A percentile compares a stretch with the other conserved stretches of the same genome.
Evolutionary conservation across 2,329 filamentous ascomycete species (phyloP).

Genomic region (Fusarium ramigenum): DNA sequence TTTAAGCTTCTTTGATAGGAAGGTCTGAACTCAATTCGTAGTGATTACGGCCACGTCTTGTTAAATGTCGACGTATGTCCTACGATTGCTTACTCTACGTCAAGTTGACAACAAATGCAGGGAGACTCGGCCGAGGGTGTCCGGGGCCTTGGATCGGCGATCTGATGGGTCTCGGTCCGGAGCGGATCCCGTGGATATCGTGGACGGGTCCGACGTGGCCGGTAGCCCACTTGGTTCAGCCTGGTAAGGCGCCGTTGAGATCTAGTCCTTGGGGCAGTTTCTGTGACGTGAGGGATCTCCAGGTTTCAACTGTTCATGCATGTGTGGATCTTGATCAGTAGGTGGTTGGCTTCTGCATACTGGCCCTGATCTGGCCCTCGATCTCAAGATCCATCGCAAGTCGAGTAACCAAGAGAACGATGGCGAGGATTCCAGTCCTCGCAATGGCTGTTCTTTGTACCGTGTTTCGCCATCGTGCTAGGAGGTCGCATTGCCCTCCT

Average conservation of each 20-base stretch:
- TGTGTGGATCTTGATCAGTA: not conserved
- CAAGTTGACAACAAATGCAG: not conserved
- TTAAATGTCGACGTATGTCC: not conserved
- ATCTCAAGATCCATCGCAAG: not conserved
- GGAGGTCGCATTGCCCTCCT: not conserved
- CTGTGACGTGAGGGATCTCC: not conserved
- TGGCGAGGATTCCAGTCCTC: not conserved
- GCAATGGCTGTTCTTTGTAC: no score
- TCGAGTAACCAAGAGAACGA: not conserved
- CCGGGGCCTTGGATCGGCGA: constrained; percentile 6
- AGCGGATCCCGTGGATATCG: not conserved
- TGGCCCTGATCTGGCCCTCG: not conserved
- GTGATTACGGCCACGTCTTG: not conserved
- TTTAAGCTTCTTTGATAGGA: not conserved
- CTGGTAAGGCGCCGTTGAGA: not conserved
- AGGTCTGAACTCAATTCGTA: not conserved
- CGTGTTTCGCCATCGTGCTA: not conserved
- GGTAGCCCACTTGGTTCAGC: not conserved
- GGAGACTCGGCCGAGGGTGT: not conserved
- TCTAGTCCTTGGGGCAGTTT: not conserved
- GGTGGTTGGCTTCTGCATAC: no score
- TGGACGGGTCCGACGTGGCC: not conserved
- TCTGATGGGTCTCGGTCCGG: not conserved
- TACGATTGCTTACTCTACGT: not conserved
- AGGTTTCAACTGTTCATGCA: not conserved